These are phyloP conservation scores for Cutaneotrichosporon sp. DNA, from an alignment of 1,284 basidiomycete species.

Conservation along the genomic window DNA sequence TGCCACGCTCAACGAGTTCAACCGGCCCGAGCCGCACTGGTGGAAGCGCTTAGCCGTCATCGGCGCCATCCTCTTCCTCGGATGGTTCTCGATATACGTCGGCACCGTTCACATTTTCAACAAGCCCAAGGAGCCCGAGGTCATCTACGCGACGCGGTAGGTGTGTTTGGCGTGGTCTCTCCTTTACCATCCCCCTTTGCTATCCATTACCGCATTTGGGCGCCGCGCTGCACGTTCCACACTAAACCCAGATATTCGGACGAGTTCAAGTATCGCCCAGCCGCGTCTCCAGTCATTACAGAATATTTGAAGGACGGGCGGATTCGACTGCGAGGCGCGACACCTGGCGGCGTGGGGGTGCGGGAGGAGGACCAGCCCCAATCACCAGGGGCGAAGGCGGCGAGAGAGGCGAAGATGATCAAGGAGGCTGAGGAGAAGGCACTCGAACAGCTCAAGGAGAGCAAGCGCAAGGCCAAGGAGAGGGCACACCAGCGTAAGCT, in stretches of 20 bases:
- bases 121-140: slow-evolving; percentile 33
- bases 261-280: slow-evolving; percentile 54
- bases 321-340: slow-evolving; percentile 52
- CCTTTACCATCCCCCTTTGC: background rate
- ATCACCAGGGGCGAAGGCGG: slow-evolving; percentile 30
- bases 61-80: slow-evolving; percentile 37
- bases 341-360: slow-evolving; percentile 48
- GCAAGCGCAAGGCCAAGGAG: slow-evolving; percentile 23
- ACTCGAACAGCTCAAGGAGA: slow-evolving; percentile 19
- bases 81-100: slow-evolving; percentile 34
- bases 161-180: slow-evolving; percentile 15
- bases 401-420: slow-evolving; percentile 9
- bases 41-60: slow-evolving; percentile 47
- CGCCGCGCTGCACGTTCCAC: no score
- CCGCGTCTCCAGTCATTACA: slow-evolving; percentile 54
- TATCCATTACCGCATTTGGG: background rate
- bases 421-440: slow-evolving; percentile 15
- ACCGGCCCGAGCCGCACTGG: slow-evolving; percentile 44
- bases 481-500: slow-evolving; percentile 15
- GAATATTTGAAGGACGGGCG: slow-evolving; percentile 52
- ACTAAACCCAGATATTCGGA: slow-evolving; percentile 49
- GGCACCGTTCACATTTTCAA: slow-evolving; percentile 28
- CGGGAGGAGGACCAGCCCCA: slow-evolving; percentile 41
- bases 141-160: slow-evolving; percentile 52
- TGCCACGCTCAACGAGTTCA: slow-evolving; percentile 40